Base-by-base conservation (phyloP, 1,284 basidiomycete genomes). In the Ganoderma leucocontextum region DNA sequence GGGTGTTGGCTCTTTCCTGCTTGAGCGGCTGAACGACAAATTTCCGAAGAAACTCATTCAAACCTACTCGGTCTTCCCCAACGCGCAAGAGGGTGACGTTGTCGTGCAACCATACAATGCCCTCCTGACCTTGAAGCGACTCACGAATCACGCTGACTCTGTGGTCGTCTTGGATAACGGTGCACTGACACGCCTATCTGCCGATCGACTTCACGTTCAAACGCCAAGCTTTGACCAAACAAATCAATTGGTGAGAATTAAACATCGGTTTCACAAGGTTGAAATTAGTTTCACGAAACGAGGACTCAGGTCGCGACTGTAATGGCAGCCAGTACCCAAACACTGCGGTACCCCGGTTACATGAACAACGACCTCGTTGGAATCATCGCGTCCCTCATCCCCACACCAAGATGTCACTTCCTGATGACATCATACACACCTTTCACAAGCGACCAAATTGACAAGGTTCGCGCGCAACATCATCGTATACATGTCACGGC, bases 311-410 rank as follows among this genome's bases (percentile, higher is more conserved):
- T 95, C 0, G 92, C 96, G 2, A 98, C 96, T 1, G 96, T 98
- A 62, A 97, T 98, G 88, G 94, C 97, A 12, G 97, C 97, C 3
- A 97, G 96, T 69, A 99, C 97, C 0, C 96, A 97, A 76, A 99
- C 98, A 19, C 87, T 99, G 33, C 91, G 98, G 74, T 99, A 98
- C 82, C 98, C 98, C 0, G 95, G 96, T 62, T 99, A 99, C 82
- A 99, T 99, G 97, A 99, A 99, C 86, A 99, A 99, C 77, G 97
- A 99, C 78, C 89, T 98, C 41, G 96, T 98, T 72, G 96, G 97
- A 35, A 98, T 99, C 75, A 94, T 99, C 67, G 96, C 98, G 2
- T 97, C 95, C 15, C 87, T 99, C 64, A 99, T 99, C 74, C 98
- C 98, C 2, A 99, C 98, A 12, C 97, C 98, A n/a, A 87, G 97